Evolutionary conservation across 139 green algal genomes (phyloP).

Genomic region (Edaphochlamys debaryana): DNA sequence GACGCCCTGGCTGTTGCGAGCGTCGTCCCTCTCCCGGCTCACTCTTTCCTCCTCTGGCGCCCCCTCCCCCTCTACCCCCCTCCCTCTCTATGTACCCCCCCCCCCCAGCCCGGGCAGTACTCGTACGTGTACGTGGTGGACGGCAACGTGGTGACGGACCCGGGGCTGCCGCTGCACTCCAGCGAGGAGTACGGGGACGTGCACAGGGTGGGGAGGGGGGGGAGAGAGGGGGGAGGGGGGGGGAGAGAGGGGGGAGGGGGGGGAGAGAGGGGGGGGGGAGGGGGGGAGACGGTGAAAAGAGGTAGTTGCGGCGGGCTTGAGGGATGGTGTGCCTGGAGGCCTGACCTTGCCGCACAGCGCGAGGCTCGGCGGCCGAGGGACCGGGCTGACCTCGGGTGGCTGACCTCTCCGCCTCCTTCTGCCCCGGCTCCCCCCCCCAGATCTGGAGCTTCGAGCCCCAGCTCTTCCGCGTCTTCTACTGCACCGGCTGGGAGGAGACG

Average conservation of each 20-base stretch:
- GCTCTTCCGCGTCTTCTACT: conserved; percentile 63
- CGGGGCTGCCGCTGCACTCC: not conserved
- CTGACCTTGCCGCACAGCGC: too few relatives aligned
- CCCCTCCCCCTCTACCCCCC: not conserved
- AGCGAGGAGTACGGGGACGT: conserved; percentile 26
- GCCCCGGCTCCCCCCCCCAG: too few relatives aligned
- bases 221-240: not conserved
- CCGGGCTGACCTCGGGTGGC: too few relatives aligned
- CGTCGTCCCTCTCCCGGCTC: too few relatives aligned
- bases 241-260: not conserved
- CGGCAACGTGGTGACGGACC: conserved; percentile 31
- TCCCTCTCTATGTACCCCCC: too few relatives aligned
- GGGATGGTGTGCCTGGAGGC: too few relatives aligned
- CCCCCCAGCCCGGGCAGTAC: conserved; percentile 50
- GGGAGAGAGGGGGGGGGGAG: too few relatives aligned
- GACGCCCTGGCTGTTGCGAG: too few relatives aligned
- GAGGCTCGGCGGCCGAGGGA: too few relatives aligned
- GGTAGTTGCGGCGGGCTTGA: too few relatives aligned
- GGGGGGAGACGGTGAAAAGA: not conserved
- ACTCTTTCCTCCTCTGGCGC: too few relatives aligned
- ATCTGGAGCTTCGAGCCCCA: conserved; percentile 43
- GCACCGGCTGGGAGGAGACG: conserved; percentile 59
- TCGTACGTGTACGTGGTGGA: conserved; percentile 48
- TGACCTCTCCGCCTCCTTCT: too few relatives aligned
- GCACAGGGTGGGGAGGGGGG: conserved; percentile 14